Conservation (phyloP, 176 grass and related monocot genomes). For the Oryza coarctata region DNA sequence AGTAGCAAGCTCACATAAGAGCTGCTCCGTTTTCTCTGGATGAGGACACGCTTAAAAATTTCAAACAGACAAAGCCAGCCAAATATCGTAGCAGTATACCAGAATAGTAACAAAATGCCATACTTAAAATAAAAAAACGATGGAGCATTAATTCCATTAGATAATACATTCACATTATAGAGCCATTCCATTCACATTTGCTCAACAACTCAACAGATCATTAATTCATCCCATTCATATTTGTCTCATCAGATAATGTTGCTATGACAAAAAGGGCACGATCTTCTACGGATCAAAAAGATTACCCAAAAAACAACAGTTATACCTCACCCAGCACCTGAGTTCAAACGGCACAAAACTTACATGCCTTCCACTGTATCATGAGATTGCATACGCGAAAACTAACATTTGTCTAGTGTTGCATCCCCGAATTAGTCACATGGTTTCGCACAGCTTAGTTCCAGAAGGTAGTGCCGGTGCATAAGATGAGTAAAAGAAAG, state of each 20-base stretch:
- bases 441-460: not conserved
- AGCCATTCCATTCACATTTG: not conserved
- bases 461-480: not conserved
- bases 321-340: not conserved
- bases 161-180: too few species aligned
- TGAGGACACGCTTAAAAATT: not conserved
- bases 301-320: not conserved
- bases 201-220: not conserved
- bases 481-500: not conserved
- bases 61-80: not conserved
- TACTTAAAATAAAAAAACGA: not conserved
- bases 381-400: not conserved
- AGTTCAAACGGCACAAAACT: not conserved
- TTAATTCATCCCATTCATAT: not conserved
- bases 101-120: not conserved
- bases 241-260: not conserved
- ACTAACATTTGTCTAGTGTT: not conserved
- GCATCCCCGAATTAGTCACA: not conserved
- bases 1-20: not conserved
- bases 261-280: not conserved
- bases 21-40: not conserved
- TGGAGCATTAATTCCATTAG: too few species aligned
- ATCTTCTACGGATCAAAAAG: not conserved
- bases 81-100: not conserved
- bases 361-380: not conserved